These are phyloP conservation scores for Penicillium occitanis DNA, from an alignment of 2,329 filamentous ascomycete species.

Conservation along the genomic window DNA sequence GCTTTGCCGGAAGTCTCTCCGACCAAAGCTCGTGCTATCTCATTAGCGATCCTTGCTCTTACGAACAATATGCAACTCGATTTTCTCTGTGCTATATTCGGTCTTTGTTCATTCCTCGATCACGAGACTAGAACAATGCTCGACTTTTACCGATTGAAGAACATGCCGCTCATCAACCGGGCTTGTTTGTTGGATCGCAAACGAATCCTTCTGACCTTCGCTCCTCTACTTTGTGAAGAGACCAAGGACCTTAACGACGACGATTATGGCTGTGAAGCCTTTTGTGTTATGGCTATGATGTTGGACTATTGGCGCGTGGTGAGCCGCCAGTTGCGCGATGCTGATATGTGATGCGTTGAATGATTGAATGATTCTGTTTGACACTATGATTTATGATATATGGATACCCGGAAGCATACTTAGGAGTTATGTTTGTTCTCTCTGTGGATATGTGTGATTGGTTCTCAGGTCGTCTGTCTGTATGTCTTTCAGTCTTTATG, in stretches of 20 bases:
- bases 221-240: conserved; percentile 30
- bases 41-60: conserved; percentile 39
- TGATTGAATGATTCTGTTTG: background rate
- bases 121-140: conserved; percentile 29
- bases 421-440: conserved; percentile 3
- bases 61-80: conserved; percentile 41
- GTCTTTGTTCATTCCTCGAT: conserved; percentile 35
- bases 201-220: conserved; percentile 35
- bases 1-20: conserved; percentile 26
- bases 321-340: conserved; percentile 34
- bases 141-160: conserved; percentile 24
- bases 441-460: conserved; percentile 1
- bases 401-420: conserved; percentile 9
- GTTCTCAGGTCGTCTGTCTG: background rate
- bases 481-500: background rate
- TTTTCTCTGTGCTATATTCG: conserved; percentile 43
- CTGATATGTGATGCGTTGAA: conserved; percentile 25
- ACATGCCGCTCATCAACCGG: conserved; percentile 24
- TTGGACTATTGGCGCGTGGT: conserved; percentile 39
- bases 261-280: conserved; percentile 29
- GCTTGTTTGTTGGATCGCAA: conserved; percentile 29
- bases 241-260: conserved; percentile 24
- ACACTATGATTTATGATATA: conserved; percentile 16
- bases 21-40: conserved; percentile 34
- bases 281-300: conserved; percentile 35